Conservation (phyloP, 805 yeast species). For the Grigorovia humatica region DNA sequence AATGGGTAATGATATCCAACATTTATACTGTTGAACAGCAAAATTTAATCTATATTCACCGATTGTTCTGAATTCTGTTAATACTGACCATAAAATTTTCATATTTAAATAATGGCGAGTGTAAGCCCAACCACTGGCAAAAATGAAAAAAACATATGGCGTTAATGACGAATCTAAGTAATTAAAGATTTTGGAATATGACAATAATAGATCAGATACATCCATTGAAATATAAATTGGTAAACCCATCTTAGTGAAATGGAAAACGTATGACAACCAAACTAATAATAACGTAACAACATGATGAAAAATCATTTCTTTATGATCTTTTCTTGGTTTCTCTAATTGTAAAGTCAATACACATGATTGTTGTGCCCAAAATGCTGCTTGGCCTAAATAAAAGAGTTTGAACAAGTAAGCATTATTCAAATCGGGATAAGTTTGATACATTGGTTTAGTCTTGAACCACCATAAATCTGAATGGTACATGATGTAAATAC, state of each 20-base stretch:
- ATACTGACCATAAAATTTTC: slow-evolving; percentile 69
- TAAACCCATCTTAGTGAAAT: slow-evolving; percentile 93
- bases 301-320: slow-evolving; percentile 88
- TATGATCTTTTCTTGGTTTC: slow-evolving; percentile 88
- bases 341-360: slow-evolving; percentile 77
- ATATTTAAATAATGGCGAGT: slow-evolving; percentile 80
- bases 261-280: slow-evolving; percentile 82
- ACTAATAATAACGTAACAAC: slow-evolving; percentile 82
- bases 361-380: slow-evolving; percentile 94
- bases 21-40: slow-evolving; percentile 88
- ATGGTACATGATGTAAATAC: slow-evolving; percentile 76
- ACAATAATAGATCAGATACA: slow-evolving; percentile 79
- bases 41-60: slow-evolving; percentile 77
- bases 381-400: slow-evolving; percentile 88
- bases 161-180: slow-evolving; percentile 62
- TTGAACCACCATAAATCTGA: slow-evolving; percentile 85
- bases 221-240: slow-evolving; percentile 93
- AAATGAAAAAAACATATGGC: slow-evolving; percentile 57
- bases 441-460: slow-evolving; percentile 67
- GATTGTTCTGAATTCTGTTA: slow-evolving; percentile 77
- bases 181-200: slow-evolving; percentile 76
- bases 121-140: slow-evolving; percentile 72
- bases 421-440: slow-evolving; percentile 76
- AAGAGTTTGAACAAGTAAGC: slow-evolving; percentile 63
- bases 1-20: slow-evolving; percentile 90